Conservation (phyloP, 352 stramenopile genomes). For the Peronosclerospora sorghi region DNA sequence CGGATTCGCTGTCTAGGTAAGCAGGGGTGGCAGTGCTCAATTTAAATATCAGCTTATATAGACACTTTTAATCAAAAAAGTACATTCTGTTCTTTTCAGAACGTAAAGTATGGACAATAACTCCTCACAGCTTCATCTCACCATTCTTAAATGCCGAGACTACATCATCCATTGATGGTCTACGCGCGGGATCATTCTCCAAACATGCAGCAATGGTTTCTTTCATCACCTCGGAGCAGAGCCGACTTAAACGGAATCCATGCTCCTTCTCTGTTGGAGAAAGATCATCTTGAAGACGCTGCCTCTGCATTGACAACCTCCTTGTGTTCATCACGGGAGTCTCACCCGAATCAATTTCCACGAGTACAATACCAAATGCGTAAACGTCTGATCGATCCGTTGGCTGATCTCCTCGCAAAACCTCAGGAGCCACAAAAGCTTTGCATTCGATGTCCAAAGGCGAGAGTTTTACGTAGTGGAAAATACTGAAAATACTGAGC, state of each 20-base stretch:
- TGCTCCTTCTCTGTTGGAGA: constrained; percentile 31
- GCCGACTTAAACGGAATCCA: constrained; percentile 39
- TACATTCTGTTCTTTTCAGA: too few relatives aligned
- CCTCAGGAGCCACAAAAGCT: constrained; percentile 59
- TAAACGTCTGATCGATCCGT: constrained; percentile 67
- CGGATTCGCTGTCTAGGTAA: too few relatives aligned
- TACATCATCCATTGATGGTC: constrained; percentile 57
- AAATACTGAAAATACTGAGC: constrained; percentile 65
- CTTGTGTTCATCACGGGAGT: constrained; percentile 51
- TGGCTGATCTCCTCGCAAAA: constrained; percentile 56
- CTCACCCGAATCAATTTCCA: constrained; percentile 64
- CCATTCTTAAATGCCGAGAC: constrained; percentile 46
- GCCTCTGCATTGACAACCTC: constrained; percentile 26
- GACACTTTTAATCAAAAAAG: too few relatives aligned
- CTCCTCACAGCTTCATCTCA: constrained; percentile 37
- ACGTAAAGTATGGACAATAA: too few relatives aligned
- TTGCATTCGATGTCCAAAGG: constrained; percentile 54
- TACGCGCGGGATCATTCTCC: constrained; percentile 32
- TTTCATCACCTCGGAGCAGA: constrained; percentile 58
- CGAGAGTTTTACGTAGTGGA: constrained; percentile 67
- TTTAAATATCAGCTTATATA: too few relatives aligned
- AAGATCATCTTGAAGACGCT: constrained; percentile 18
- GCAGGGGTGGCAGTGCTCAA: too few relatives aligned
- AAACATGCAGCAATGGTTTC: constrained; percentile 52
- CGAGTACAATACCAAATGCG: constrained; percentile 66